These are phyloP conservation scores for Exophiala bonariae DNA, from an alignment of 2,329 filamentous ascomycete species.

Conservation along the genomic window DNA sequence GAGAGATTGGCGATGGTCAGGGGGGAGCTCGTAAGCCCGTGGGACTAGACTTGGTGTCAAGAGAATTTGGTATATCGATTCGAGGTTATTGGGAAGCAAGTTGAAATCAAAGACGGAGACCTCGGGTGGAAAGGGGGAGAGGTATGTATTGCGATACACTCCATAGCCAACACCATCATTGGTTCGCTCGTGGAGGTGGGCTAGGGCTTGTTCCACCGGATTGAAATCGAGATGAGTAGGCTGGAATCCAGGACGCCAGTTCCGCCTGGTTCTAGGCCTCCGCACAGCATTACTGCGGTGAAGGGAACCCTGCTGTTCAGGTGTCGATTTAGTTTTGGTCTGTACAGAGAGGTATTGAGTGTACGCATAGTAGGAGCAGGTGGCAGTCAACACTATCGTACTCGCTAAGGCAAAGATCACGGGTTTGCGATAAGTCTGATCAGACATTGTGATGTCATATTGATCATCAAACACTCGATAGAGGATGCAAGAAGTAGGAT, in stretches of 20 bases:
- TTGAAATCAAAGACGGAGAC: constrained; percentile 10
- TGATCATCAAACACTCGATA: not conserved
- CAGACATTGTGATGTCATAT: constrained; percentile 17
- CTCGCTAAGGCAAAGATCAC: constrained; percentile 20
- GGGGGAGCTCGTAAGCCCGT: constrained; percentile 7
- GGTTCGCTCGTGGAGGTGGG: constrained; percentile 15
- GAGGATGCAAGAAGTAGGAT: too few relatives aligned
- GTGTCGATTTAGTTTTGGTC: not conserved
- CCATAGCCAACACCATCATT: constrained; percentile 20
- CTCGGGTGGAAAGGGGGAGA: constrained; percentile 12
- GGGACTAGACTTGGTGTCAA: constrained; percentile 11
- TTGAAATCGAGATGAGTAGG: constrained; percentile 17
- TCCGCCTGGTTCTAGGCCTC: constrained; percentile 15
- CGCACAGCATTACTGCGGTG: constrained; percentile 30
- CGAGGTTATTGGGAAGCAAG: constrained; percentile 19
- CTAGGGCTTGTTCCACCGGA: constrained; percentile 17
- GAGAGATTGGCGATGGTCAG: constrained; percentile 12
- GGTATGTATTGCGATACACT: constrained; percentile 25
- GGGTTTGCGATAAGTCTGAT: constrained; percentile 21
- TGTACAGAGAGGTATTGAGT: constrained; percentile 6
- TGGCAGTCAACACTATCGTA: constrained; percentile 15
- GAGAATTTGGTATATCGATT: constrained; percentile 12
- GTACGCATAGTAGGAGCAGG: constrained; percentile 18
- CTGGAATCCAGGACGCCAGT: constrained; percentile 18
- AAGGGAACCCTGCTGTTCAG: constrained; percentile 10